Base-by-base conservation (phyloP, 768 basidiomycete genomes). In the Suillus alpinus region DNA sequence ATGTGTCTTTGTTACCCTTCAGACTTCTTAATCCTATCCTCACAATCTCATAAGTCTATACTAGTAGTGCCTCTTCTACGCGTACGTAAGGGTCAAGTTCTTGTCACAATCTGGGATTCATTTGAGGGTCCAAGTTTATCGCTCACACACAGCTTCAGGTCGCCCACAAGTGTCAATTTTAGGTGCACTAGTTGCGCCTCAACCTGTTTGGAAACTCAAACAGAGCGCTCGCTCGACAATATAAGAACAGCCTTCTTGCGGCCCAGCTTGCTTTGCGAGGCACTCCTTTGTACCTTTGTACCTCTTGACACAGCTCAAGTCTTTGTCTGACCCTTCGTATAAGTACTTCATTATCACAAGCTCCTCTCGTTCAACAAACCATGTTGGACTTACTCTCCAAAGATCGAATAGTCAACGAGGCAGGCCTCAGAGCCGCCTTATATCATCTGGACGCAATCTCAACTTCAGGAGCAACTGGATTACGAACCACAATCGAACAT, bases 401-500 rank as follows among this genome's bases (percentile, higher is more conserved):
- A 55, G 56, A 62, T 26, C 23, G n/a, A 44, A 57, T 74, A n/a
- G 59, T 64, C 47, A n/a, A 57, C 43, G 57, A 59, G 40, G 65
- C 67, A 12, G 71, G 65, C 20, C 63, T 69, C 26, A 50, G 55
- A 51, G 56, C 56, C 29, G 68, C 68, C 18, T 31, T 63, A 18
- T 49, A 34, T 41, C 57, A 51, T 12, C 63, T 72, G 56, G 52
- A 65, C 52, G 67, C 68, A 60, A 65, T 76, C 62, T 70, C 72
- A 64, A 63, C 59, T 60, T 68, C 49, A 37, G 67, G 65, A 59
- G 63, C 63, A 37, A 16, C 59, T 0, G 59, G 31, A 49, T 62
- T 72, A 64, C 64, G 55, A 59, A 62, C 68, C 67, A 62, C 70
- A 57, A 18, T 71, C n/a, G 67, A 66, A 59, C 65, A 73, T 53